A percentile compares a stretch with the other conserved stretches of the same genome.
phyloP scores from a whole-genome alignment of 352 stramenopile species.

The Globisporangium acanthophoron region DNA sequence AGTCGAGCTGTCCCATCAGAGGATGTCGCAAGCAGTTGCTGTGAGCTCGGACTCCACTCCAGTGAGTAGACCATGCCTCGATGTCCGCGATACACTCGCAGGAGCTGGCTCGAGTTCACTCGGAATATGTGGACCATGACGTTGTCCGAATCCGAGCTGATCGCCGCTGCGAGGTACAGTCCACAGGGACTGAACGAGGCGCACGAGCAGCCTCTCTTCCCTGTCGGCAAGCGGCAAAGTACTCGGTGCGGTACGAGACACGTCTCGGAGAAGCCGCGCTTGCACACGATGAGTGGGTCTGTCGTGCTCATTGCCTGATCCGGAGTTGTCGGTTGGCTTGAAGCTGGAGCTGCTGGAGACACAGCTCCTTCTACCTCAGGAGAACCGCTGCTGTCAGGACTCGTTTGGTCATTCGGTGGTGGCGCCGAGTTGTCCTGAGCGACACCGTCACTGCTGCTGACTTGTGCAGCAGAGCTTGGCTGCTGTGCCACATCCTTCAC shows the following conservation, averaged over 20 bases:
- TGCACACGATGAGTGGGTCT: slow-evolving; percentile 25
- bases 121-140: slow-evolving; percentile 43
- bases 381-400: background rate
- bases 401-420: background rate
- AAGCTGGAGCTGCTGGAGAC: background rate
- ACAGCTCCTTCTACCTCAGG: background rate
- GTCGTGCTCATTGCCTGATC: slow-evolving; percentile 5
- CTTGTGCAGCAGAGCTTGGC: background rate
- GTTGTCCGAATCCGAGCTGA: slow-evolving; percentile 26
- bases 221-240: slow-evolving; percentile 43
- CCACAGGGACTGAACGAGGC: slow-evolving; percentile 60
- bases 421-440: background rate
- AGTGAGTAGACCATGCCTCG: slow-evolving; percentile 53
- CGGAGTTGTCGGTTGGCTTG: background rate
- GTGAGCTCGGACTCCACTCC: slow-evolving; percentile 28
- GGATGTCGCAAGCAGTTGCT: slow-evolving; percentile 45
- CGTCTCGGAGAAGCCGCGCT: slow-evolving; percentile 25
- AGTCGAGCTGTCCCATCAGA: slow-evolving; percentile 49
- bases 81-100: slow-evolving; percentile 37
- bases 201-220: slow-evolving; percentile 48
- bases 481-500: background rate
- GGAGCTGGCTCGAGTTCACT: slow-evolving; percentile 30
- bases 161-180: slow-evolving; percentile 40
- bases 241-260: slow-evolving; percentile 57
- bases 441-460: background rate